phyloP scores from a whole-genome alignment of 2,329 filamentous ascomycete species.

The Xylariaceae sp. region DNA sequence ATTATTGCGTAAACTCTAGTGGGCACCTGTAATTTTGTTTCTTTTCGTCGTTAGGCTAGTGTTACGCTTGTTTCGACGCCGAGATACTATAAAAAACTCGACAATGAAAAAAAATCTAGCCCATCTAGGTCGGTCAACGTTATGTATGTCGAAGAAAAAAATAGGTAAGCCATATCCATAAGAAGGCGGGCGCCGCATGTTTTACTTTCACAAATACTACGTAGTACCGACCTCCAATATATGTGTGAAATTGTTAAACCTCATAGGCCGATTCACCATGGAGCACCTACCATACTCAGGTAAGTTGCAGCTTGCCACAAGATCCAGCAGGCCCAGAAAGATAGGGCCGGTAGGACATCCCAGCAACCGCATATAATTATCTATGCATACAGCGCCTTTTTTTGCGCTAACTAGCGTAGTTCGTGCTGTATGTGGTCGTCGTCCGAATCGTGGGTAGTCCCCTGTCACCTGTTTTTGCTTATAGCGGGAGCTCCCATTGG shows the following conservation, averaged over 20 bases:
- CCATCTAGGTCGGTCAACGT: neutral
- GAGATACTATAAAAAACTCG: neutral
- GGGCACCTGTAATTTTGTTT: neutral
- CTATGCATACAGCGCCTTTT: neutral
- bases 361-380: neutral
- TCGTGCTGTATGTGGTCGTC: neutral
- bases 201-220: too few relatives aligned
- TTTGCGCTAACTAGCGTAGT: neutral
- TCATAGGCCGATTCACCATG: neutral
- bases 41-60: neutral
- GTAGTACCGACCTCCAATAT: too few relatives aligned
- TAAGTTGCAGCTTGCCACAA: neutral
- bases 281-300: too few relatives aligned
- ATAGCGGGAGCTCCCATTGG: constrained; percentile 26
- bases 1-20: neutral
- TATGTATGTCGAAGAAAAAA: neutral
- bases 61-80: neutral
- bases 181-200: neutral
- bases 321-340: too few relatives aligned
- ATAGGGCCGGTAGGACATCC: too few relatives aligned
- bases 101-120: neutral
- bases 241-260: neutral
- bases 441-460: neutral
- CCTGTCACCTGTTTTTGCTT: neutral
- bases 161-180: neutral